phyloP scores from a whole-genome alignment of 176 grass and related monocot genomes.

The Carex parvula region DNA sequence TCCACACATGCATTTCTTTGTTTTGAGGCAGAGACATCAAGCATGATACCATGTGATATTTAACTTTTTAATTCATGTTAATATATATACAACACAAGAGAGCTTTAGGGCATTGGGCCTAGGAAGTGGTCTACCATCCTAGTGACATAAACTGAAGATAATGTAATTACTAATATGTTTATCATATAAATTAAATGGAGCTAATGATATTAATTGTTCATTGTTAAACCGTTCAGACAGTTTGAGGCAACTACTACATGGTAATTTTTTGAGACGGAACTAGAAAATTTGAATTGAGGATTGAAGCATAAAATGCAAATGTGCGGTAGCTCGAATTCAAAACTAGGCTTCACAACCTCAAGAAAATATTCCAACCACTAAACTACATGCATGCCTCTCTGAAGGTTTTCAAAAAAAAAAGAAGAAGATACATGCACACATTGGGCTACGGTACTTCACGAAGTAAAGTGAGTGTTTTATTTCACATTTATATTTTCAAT shows the following conservation, averaged over 20 bases:
- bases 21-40: slow-evolving; percentile 38
- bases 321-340: no score
- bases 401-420: no score
- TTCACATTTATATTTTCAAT: no score
- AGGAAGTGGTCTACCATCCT: slow-evolving; percentile 7
- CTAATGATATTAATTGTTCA: background rate
- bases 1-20: slow-evolving; percentile 42
- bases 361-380: no score
- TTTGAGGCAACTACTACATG: background rate
- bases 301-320: no score
- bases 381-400: no score
- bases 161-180: background rate
- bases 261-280: background rate
- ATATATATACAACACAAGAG: slow-evolving; percentile 15
- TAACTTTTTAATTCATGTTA: slow-evolving; percentile 15
- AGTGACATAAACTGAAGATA: slow-evolving; percentile 5
- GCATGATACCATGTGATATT: slow-evolving; percentile 36
- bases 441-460: no score
- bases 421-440: no score
- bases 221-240: background rate
- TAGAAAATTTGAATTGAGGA: no score
- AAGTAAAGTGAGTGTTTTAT: no score
- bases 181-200: background rate
- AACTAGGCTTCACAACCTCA: no score
- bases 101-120: slow-evolving; percentile 33